These are phyloP conservation scores for Mycena epipterygia DNA, from an alignment of 768 basidiomycete species.

Conservation along the genomic window DNA sequence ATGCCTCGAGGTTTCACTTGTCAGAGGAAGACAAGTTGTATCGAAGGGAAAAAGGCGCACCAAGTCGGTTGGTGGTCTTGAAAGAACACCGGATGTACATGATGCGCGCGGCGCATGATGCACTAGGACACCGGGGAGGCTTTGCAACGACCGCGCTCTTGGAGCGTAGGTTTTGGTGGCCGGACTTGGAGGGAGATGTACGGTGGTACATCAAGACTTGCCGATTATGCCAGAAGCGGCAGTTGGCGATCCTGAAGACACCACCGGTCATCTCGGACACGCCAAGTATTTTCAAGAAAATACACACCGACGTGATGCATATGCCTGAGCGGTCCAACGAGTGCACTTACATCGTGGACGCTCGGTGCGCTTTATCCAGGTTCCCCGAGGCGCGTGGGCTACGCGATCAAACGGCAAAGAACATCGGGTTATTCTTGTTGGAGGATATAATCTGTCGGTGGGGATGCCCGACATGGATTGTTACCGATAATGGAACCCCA, in stretches of 20 bases:
- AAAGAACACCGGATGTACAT: slow-evolving; percentile 14
- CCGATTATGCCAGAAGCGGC: slow-evolving; percentile 47
- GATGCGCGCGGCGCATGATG: slow-evolving; percentile 31
- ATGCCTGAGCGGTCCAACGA: slow-evolving; percentile 35
- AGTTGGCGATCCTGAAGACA: slow-evolving; percentile 38
- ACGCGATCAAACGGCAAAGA: slow-evolving; percentile 37
- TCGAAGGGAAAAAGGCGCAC: not conserved
- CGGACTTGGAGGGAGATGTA: slow-evolving; percentile 40
- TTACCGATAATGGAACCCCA: slow-evolving; percentile 52
- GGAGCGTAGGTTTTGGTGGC: slow-evolving; percentile 42
- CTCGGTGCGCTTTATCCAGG: slow-evolving; percentile 37
- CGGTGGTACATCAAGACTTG: slow-evolving; percentile 49
- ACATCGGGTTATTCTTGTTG: slow-evolving; percentile 43
- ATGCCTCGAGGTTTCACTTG: slow-evolving; percentile 2
- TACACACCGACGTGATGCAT: slow-evolving; percentile 48
- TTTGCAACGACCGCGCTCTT: slow-evolving; percentile 16
- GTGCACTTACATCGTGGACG: slow-evolving; percentile 44
- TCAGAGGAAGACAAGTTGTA: slow-evolving; percentile 9
- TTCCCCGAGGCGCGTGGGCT: slow-evolving; percentile 42
- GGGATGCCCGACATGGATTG: slow-evolving; percentile 51
- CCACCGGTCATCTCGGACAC: slow-evolving; percentile 45
- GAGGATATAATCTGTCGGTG: slow-evolving; percentile 52
- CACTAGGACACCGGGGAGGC: slow-evolving; percentile 36
- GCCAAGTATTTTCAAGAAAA: slow-evolving; percentile 42
- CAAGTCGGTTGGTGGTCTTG: slow-evolving; percentile 6